Evolutionary conservation across 1,284 basidiomycete species (phyloP), one percentile per base, ranked within the genome.

Genomic region (Inonotus hispidus): DNA sequence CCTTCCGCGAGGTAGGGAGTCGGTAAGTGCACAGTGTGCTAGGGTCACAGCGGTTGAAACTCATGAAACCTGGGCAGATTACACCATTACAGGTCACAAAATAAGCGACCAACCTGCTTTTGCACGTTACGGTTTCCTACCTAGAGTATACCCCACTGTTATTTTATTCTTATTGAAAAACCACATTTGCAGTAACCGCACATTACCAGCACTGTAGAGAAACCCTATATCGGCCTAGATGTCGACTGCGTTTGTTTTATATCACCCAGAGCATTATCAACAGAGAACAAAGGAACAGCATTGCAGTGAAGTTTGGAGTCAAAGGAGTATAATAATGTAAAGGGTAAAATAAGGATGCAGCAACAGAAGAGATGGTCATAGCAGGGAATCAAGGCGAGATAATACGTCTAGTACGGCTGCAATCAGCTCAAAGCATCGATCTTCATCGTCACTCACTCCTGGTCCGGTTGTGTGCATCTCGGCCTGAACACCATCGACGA

Each of bases 371-470:
- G 41, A 41, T 32, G 29, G 41, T 79, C 71, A 83, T 68, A 88
- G 73, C 71, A 95, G 73, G 65, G 90, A 93, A 76, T 95, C 93
- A 72, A 95, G 81, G 71, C 92, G 88, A 61, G 88, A 88, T 66
- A 95, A 83, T 55, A 96, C 93, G 76, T 95, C 93, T 64, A 97
- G 75, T 47, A 96, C 93, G 0, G 92, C 93, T 3, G 92, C 91
- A 16, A 97, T 79, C 58, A 96, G 81, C 78, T 98, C 95, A 64
- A 95, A 90, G 59, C 87, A 87, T 55, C 89, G 73, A 72, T 98
- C 95, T 67, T 89, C 85, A 63, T 84, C 77, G 37, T 69, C 71
- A 14, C 71, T 72, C 39, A 65, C 75, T 56, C 72, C 77, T 58
- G 68, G 82, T 16, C 78, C 63, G 21, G 46, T 64, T 23, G 54